Evolutionary conservation across 179 eudicot genomes (phyloP), one percentile per base, ranked within the genome.

Genomic region (Silene coronaria): DNA sequence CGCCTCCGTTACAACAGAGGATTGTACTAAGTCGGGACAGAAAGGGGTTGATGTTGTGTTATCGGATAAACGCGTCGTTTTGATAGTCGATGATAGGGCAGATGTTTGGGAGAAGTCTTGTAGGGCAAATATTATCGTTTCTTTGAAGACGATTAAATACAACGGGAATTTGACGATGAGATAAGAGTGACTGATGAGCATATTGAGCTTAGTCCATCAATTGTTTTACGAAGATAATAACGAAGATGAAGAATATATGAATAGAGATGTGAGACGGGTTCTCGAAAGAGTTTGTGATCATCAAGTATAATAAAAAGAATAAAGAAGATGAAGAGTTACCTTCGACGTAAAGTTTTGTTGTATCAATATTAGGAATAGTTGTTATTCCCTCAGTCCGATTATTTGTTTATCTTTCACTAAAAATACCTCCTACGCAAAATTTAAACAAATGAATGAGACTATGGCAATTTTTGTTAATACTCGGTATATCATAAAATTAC

Each of bases 1-100:
- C n/a, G n/a, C n/a, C n/a, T n/a, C n/a, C n/a, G n/a, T n/a, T n/a
- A n/a, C n/a, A n/a, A n/a, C n/a, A n/a, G 79, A 76, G 19, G 73
- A 76, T 68, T 76, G 73, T n/a, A 6, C 62, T 0, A 68, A 16
- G 7, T 3, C 0, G 1, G 11, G 61, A 1, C 62, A 24, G 58
- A 76, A 76, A 4, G 45, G 73, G 24, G 46, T 76, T 11, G 67
- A 76, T 26, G 6, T 23, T 34, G 73, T 68, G 22, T 6, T 76
- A 6, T 76, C 67, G 6, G 42, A 68, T 23, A 71, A 58, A 48
- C 32, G 21, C 13, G 79, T 68, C 2, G 58, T 68, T 5, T 57
- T 76, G 27, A 58, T 76, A 3, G 72, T 75, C 0, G 78, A 75
- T 23, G 78, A 75, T 34, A 19, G 0, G 4, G 2, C 32, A 23